Conservation (phyloP, 2,329 filamentous ascomycete species). For the Lasiodiplodia hormozganensis region DNA sequence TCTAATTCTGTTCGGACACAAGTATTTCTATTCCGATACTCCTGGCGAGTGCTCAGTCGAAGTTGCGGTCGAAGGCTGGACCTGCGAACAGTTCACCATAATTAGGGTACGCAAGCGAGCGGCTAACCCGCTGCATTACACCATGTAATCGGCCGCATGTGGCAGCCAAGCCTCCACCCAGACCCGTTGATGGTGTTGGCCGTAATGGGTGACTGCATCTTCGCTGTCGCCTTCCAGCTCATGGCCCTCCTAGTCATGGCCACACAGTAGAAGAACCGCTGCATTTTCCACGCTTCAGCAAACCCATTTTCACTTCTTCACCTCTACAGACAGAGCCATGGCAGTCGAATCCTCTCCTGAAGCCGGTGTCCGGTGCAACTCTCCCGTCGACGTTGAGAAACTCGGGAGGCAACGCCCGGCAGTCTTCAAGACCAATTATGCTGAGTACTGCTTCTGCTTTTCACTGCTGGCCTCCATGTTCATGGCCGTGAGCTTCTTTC, state of each 20-base stretch:
- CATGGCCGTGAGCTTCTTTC: conserved; percentile 51
- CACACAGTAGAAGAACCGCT: too few species aligned
- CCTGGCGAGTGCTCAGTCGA: background rate
- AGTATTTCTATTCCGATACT: background rate
- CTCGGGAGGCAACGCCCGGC: conserved; percentile 68
- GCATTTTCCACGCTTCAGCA: background rate
- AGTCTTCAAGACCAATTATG: conserved; percentile 58
- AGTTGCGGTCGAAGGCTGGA: background rate
- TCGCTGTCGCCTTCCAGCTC: conserved; percentile 5
- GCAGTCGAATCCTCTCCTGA: too few species aligned
- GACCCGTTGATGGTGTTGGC: background rate
- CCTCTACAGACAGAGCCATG: background rate
- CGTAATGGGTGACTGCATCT: background rate
- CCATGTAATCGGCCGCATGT: background rate
- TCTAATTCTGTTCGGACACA: background rate
- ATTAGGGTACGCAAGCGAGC: background rate
- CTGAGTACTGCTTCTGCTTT: conserved; percentile 69
- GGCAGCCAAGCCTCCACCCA: conserved; percentile 14
- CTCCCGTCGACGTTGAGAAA: conserved; percentile 56
- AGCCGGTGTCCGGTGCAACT: background rate
- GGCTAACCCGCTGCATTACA: background rate
- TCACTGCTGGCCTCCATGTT: conserved; percentile 69
- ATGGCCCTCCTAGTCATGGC: background rate
- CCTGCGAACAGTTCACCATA: background rate
- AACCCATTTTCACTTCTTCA: background rate